Conservation (phyloP, 768 basidiomycete species). For the Hirschioporus abietinus region DNA sequence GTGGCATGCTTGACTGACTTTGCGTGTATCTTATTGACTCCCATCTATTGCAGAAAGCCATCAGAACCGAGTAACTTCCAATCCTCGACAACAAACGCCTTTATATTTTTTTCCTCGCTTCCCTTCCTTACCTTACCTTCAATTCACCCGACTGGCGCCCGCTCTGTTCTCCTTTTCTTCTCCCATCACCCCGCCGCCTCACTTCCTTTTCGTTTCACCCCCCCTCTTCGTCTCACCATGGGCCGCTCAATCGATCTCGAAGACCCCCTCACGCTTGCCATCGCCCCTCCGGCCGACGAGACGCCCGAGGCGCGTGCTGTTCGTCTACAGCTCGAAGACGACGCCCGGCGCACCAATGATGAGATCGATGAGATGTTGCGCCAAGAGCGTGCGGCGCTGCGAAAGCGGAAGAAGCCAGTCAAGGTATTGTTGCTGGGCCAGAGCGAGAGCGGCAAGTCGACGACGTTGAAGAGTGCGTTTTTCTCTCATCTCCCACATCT, state of each 20-base stretch:
- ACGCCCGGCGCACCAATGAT: conserved; percentile 61
- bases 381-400: conserved; percentile 50
- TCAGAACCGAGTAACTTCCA: no score
- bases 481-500: conserved; percentile 1
- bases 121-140: no score
- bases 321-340: conserved; percentile 56
- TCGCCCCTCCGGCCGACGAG: conserved; percentile 43
- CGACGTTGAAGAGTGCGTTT: conserved; percentile 67
- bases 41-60: no score
- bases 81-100: no score
- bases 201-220: background rate
- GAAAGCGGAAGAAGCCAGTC: conserved; percentile 61
- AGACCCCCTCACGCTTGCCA: conserved; percentile 56
- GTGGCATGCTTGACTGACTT: no score
- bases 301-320: conserved; percentile 47
- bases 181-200: background rate
- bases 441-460: conserved; percentile 73
- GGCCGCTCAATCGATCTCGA: conserved; percentile 22
- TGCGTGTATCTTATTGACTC: no score
- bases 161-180: background rate
- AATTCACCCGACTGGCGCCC: background rate
- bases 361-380: conserved; percentile 72
- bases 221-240: background rate
- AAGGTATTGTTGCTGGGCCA: conserved; percentile 70
- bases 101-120: no score